Base-by-base conservation (phyloP, 2,329 filamentous ascomycete genomes). In the Annulohypoxylon truncatum region DNA sequence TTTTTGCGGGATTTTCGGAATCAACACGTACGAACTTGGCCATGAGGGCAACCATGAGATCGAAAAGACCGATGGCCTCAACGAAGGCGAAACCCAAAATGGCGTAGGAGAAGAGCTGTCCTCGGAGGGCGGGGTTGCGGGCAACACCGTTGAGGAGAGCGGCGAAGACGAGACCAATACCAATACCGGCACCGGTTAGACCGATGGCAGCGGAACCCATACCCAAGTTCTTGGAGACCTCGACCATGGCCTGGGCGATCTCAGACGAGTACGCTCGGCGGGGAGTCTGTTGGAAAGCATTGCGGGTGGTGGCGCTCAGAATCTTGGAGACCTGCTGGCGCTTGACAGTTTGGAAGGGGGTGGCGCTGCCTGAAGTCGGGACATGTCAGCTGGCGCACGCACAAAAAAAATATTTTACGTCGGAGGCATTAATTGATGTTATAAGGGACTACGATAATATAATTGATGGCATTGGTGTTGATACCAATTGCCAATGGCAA, bases 71-170 rank as follows among this genome's bases (percentile, higher is more conserved):
- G 77, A 92, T 93, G 85, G 93, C 92, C 83, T 96, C 93, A 83
- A 94, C 92, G 90, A 96, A 96, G 81, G 92, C 93, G 87, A 96
- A 96, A 87, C 93, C 92, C 81, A 96, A 87, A 92, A 96, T 95
- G 89, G 92, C 92, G 86, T 96, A 95, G 76, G 92, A 92, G 92
- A 96, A 97, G 80, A 97, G 92, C 89, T 96, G 93, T 82, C 92
- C 93, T 86, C 92, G 91, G 86, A 96, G 92, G 80, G 91, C 92
- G 80, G 93, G 93, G 92, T 97, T 97, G 87, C 93, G 92, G 87
- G 93, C 92, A 82, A 96, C 92, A 85, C 90, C 90, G 84, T 92
- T 90, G 80, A 96, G 88, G 81, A 96, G 92, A 79, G 92, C 90
- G 81, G 91, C 92, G 89, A 96, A 96, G 81, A 96, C 93, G 81